Conservation (phyloP, 2,329 filamentous ascomycete species). For the Xylaria sp. region DNA sequence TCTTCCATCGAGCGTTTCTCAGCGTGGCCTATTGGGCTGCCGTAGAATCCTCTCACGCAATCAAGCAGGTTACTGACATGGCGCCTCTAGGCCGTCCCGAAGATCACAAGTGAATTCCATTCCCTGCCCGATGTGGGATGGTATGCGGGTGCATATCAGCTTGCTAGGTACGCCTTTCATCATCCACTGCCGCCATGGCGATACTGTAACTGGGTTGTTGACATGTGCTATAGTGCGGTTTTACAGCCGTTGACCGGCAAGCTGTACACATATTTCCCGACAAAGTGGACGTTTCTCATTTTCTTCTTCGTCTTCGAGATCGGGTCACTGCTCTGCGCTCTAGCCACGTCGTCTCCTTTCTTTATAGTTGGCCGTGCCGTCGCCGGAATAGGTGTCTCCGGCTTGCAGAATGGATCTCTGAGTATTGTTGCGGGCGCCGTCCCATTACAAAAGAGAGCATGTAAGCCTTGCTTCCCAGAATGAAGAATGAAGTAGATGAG, state of each 20-base stretch:
- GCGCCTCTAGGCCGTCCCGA: constrained; percentile 55
- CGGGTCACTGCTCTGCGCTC: constrained; percentile 65
- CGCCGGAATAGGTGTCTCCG: constrained; percentile 64
- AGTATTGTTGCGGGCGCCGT: constrained; percentile 59
- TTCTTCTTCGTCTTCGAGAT: constrained; percentile 65
- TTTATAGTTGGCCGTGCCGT: constrained; percentile 67
- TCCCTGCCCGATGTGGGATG: constrained; percentile 65
- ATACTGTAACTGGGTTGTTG: background rate
- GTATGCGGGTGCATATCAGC: constrained; percentile 64
- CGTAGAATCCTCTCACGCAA: background rate
- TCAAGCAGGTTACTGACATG: constrained; percentile 15
- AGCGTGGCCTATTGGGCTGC: background rate
- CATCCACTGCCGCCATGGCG: too few species aligned
- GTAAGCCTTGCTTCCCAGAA: constrained; percentile 39
- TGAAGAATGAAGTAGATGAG: background rate
- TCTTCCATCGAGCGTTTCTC: background rate
- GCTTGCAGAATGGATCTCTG: constrained; percentile 62
- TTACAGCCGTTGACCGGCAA: constrained; percentile 64
- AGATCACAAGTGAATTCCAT: constrained; percentile 63
- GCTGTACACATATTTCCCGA: constrained; percentile 58
- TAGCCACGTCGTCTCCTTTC: constrained; percentile 59
- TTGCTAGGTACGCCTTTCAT: constrained; percentile 53
- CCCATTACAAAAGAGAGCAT: constrained; percentile 55
- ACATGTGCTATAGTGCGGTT: constrained; percentile 53
- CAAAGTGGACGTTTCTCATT: constrained; percentile 53